A percentile compares a stretch with the other conserved stretches of the same genome.
phyloP scores from a whole-genome alignment of 1,139 yeast species.

The Suhomyces bolitotheri region DNA sequence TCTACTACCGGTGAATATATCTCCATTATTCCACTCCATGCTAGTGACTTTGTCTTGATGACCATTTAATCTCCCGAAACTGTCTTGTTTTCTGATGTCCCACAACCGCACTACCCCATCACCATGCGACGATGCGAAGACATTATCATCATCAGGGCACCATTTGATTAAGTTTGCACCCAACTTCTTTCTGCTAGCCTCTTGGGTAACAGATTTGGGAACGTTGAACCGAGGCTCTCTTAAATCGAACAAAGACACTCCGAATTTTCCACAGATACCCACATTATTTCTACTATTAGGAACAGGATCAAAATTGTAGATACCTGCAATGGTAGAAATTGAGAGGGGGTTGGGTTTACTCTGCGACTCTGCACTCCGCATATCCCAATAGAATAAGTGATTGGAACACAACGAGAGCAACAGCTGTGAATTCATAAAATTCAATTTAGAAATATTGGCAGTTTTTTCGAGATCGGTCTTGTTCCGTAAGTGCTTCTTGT shows the following conservation, averaged over 20 bases:
- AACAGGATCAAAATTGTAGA: slow-evolving; percentile 54
- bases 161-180: slow-evolving; percentile 47
- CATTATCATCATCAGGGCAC: slow-evolving; percentile 60
- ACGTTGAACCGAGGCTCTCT: slow-evolving; percentile 46
- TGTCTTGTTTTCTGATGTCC: slow-evolving; percentile 69
- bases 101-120: slow-evolving; percentile 65
- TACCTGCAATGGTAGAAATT: slow-evolving; percentile 53
- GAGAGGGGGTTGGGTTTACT: slow-evolving; percentile 47
- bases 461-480: slow-evolving; percentile 20
- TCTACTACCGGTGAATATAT: slow-evolving; percentile 63
- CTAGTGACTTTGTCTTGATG: slow-evolving; percentile 57
- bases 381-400: slow-evolving; percentile 72
- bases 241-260: slow-evolving; percentile 68
- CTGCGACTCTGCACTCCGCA: slow-evolving; percentile 51
- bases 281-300: slow-evolving; percentile 33
- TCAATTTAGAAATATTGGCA: slow-evolving; percentile 29
- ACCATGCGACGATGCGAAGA: slow-evolving; percentile 66
- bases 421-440: slow-evolving; percentile 21
- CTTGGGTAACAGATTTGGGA: slow-evolving; percentile 24
- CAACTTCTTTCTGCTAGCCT: slow-evolving; percentile 21
- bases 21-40: slow-evolving; percentile 62
- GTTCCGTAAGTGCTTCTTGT: slow-evolving; percentile 55
- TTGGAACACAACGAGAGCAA: slow-evolving; percentile 62
- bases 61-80: slow-evolving; percentile 55
- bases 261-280: slow-evolving; percentile 68